Conservation (phyloP, 2,329 filamentous ascomycete genomes). For the Emergomyces orientalis region DNA sequence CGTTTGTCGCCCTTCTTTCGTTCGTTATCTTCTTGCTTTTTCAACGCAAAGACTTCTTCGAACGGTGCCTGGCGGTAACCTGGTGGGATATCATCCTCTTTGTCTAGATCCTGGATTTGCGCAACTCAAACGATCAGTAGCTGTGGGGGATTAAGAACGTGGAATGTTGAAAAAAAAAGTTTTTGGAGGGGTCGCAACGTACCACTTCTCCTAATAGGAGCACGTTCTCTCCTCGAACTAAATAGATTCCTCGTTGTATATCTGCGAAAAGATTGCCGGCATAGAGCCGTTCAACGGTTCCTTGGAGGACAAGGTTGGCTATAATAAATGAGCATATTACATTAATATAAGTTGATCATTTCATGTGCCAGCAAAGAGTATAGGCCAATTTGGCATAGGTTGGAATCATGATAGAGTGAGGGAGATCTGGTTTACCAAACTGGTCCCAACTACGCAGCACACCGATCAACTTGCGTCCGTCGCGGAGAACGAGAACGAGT, state of each 20-base stretch:
- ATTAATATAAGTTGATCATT: constrained; percentile 6
- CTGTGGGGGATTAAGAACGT: background rate
- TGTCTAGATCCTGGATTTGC: constrained; percentile 65
- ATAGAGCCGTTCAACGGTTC: constrained; percentile 83
- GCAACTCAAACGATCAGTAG: background rate
- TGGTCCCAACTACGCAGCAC: constrained; percentile 95
- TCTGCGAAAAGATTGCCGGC: constrained; percentile 69
- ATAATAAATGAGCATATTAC: background rate
- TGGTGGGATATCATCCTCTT: constrained; percentile 74
- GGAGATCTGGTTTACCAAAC: constrained; percentile 57
- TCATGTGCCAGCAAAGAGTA: background rate
- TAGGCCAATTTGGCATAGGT: too few species aligned
- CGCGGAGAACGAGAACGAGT: constrained; percentile 79
- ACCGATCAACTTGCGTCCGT: constrained; percentile 88
- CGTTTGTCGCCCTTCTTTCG: constrained; percentile 67
- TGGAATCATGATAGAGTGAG: constrained; percentile 1
- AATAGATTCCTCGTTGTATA: constrained; percentile 73
- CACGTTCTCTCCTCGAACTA: constrained; percentile 96
- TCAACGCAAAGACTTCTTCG: constrained; percentile 61
- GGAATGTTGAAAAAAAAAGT: background rate
- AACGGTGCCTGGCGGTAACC: constrained; percentile 59
- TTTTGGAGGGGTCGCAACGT: constrained; percentile 18
- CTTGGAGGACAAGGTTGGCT: constrained; percentile 94
- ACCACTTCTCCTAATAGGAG: constrained; percentile 83
- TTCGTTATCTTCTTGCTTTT: constrained; percentile 59